Conservation (phyloP, 129 eudicot genomes). For the Helianthus tuberosus region DNA sequence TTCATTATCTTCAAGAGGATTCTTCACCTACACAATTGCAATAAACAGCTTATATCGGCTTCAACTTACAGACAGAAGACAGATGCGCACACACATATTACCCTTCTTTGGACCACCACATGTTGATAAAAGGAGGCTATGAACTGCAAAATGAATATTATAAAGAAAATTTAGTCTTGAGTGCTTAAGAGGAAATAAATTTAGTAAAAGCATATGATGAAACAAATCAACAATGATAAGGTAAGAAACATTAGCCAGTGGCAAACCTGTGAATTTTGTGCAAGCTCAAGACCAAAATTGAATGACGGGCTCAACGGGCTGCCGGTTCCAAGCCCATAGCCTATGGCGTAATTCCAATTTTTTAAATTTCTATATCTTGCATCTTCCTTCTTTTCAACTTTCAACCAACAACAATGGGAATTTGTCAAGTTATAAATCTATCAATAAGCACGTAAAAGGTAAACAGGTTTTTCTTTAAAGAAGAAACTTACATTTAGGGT, state of each 20-base stretch:
- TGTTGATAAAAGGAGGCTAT: slow-evolving; percentile 92
- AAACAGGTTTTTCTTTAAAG: not conserved
- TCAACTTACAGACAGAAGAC: slow-evolving; percentile 2
- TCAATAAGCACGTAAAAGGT: not conserved
- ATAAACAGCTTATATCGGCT: slow-evolving; percentile 23
- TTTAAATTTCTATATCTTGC: slow-evolving; percentile 46
- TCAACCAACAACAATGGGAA: slow-evolving; percentile 15
- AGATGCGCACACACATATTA: slow-evolving; percentile 25
- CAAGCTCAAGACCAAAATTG: slow-evolving; percentile 86
- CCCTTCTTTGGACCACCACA: slow-evolving; percentile 85
- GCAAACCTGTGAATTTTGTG: slow-evolving; percentile 67
- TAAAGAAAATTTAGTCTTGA: slow-evolving; percentile 3
- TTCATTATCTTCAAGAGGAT: slow-evolving; percentile 67
- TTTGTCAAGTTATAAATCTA: not conserved
- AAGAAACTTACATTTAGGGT: slow-evolving; percentile 58
- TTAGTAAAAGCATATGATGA: not conserved
- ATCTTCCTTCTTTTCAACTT: slow-evolving; percentile 61
- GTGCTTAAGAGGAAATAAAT: not conserved
- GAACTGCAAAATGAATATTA: slow-evolving; percentile 49
- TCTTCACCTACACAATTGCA: slow-evolving; percentile 55
- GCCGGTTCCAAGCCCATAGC: slow-evolving; percentile 83
- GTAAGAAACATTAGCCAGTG: slow-evolving; percentile 2
- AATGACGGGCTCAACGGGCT: slow-evolving; percentile 87
- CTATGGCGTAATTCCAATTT: slow-evolving; percentile 82
- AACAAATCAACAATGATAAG: not conserved